These are phyloP conservation scores for Styphnolobium japonicum DNA, from an alignment of 306 rosid species.

Conservation along the genomic window DNA sequence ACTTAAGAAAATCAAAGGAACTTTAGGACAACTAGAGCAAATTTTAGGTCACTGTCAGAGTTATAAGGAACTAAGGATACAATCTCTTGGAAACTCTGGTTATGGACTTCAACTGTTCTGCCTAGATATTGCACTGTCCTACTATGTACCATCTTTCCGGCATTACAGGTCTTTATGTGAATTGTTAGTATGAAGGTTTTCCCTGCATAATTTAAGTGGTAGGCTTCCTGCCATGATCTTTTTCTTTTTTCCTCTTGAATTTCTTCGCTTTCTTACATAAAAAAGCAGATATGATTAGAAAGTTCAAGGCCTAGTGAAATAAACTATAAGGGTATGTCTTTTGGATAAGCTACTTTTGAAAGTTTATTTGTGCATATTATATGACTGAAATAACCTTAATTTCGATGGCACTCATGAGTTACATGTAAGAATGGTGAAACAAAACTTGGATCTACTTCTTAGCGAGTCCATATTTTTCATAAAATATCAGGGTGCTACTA, in stretches of 20 bases:
- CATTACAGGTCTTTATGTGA: not conserved
- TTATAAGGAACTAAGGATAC: not conserved
- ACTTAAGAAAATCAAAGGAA: not conserved
- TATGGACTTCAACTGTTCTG: not conserved
- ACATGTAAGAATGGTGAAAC: not conserved
- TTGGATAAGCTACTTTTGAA: slow-evolving; percentile 6
- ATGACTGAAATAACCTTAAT: not conserved
- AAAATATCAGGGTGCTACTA: not conserved
- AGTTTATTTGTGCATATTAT: not conserved
- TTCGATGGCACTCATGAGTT: not conserved
- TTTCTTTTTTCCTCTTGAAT: not conserved
- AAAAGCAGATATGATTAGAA: not conserved
- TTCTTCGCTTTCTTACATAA: not conserved
- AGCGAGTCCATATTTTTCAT: not conserved
- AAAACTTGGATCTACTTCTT: slow-evolving; percentile 10
- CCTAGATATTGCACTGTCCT: not conserved
- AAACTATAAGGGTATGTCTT: not conserved
- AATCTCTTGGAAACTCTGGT: slow-evolving; percentile 4
- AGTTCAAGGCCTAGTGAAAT: not conserved
- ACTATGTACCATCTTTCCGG: not conserved
- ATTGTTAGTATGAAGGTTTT: not conserved
- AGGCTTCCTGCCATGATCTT: not conserved
- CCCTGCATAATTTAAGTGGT: not conserved
- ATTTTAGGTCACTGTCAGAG: not conserved
- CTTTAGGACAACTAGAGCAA: not conserved